Evolutionary conservation across 192 early-diverging fungal genomes (phyloP).

Genomic region (Coemansia sp.): DNA sequence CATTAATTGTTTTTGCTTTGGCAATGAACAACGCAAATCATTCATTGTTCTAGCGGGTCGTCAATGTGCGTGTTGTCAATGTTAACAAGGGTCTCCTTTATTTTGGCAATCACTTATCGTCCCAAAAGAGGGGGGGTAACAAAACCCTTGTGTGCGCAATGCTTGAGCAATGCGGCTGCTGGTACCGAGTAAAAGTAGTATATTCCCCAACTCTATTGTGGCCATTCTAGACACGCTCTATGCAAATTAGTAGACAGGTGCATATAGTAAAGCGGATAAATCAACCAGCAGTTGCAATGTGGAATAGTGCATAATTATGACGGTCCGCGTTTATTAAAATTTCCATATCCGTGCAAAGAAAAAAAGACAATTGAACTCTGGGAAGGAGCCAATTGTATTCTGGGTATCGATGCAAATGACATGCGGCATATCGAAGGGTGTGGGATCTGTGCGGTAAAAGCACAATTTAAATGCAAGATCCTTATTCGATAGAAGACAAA

Average conservation of each 20-base stretch:
- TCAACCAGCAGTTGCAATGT: background rate
- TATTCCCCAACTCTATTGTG: background rate
- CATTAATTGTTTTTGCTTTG: background rate
- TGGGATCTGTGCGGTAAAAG: background rate
- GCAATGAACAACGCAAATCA: background rate
- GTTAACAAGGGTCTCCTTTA: background rate
- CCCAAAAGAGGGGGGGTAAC: background rate
- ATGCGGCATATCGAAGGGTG: background rate
- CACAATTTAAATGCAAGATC: background rate
- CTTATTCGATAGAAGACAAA: background rate
- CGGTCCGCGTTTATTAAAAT: constrained; percentile 6
- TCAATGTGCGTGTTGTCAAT: background rate
- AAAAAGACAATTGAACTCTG: background rate
- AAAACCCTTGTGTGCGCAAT: background rate
- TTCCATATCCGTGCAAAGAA: background rate
- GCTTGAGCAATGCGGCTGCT: background rate
- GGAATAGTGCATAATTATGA: constrained; percentile 1
- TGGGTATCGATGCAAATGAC: background rate
- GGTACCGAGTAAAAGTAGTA: background rate
- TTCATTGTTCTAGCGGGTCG: background rate
- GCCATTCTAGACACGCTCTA: background rate
- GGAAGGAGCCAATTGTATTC: background rate
- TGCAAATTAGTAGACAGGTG: background rate
- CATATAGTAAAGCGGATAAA: constrained; percentile 4
- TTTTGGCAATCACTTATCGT: background rate